These are phyloP conservation scores for Hamigera avellanea DNA, from an alignment of 495 filamentous ascomycete species.

Conservation along the genomic window DNA sequence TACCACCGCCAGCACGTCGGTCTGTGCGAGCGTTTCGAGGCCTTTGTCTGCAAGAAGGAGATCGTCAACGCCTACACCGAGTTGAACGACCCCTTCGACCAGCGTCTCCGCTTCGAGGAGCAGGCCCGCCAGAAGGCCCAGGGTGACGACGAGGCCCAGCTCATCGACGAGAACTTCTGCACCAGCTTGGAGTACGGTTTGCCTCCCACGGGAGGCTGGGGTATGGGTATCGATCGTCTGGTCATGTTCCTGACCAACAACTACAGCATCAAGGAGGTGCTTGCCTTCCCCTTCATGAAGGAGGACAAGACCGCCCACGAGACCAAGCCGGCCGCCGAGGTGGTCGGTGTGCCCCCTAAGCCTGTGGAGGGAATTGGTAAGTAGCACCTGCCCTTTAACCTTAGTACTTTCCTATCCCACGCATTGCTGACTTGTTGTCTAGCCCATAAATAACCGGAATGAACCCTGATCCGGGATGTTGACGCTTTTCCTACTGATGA, in stretches of 20 bases:
- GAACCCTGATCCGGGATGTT: too few relatives aligned
- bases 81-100: slow-evolving; percentile 94
- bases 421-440: background rate
- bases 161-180: slow-evolving; percentile 91
- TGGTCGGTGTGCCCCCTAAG: slow-evolving; percentile 49
- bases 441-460: slow-evolving; percentile 14
- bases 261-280: slow-evolving; percentile 91
- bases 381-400: slow-evolving; percentile 22
- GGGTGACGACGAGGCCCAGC: slow-evolving; percentile 93
- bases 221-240: slow-evolving; percentile 92
- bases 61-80: slow-evolving; percentile 96
- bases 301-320: slow-evolving; percentile 41
- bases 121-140: slow-evolving; percentile 91
- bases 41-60: slow-evolving; percentile 95
- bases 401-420: slow-evolving; percentile 3
- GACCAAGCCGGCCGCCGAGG: slow-evolving; percentile 51
- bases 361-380: slow-evolving; percentile 60
- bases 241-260: slow-evolving; percentile 97
- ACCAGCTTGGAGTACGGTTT: slow-evolving; percentile 74
- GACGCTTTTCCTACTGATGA: too few relatives aligned
- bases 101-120: slow-evolving; percentile 89
- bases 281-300: slow-evolving; percentile 87
- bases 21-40: slow-evolving; percentile 93
- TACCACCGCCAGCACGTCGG: slow-evolving; percentile 72
- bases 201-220: slow-evolving; percentile 92